These are phyloP conservation scores for Eucalyptus melliodora DNA, from an alignment of 345 rosid species.

Conservation along the genomic window DNA sequence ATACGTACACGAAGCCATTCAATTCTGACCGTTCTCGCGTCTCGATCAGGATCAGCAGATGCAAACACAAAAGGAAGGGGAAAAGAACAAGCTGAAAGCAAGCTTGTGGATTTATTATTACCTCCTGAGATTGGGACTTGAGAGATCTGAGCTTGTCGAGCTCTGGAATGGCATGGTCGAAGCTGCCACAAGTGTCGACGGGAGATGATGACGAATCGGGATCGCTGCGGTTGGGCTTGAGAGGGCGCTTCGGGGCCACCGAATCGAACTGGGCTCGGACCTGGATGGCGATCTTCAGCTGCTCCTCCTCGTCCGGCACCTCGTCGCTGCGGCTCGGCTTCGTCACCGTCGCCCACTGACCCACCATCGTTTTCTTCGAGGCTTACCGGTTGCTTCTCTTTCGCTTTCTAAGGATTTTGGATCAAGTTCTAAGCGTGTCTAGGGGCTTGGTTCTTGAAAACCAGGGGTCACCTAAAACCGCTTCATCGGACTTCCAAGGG, in stretches of 20 bases:
- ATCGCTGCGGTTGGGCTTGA: slow-evolving; percentile 68
- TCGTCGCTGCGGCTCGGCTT: slow-evolving; percentile 89
- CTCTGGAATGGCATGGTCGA: slow-evolving; percentile 28
- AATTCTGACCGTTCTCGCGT: neutral
- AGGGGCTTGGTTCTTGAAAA: neutral
- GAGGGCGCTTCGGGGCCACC: slow-evolving; percentile 52
- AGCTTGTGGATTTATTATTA: too few relatives aligned
- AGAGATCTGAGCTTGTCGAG: slow-evolving; percentile 46
- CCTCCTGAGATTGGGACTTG: too few relatives aligned
- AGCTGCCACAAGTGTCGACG: neutral
- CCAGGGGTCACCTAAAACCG: neutral
- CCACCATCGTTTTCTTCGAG: neutral
- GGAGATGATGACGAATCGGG: slow-evolving; percentile 4
- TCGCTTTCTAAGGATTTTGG: neutral
- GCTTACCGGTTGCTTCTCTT: neutral
- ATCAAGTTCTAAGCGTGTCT: neutral
- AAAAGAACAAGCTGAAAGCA: too few relatives aligned
- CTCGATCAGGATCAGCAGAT: neutral
- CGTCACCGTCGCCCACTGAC: slow-evolving; percentile 6
- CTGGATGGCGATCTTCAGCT: slow-evolving; percentile 31
- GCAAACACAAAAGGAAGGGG: neutral
- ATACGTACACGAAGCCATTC: neutral
- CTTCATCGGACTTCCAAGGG: neutral
- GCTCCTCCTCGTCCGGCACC: slow-evolving; percentile 33
- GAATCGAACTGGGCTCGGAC: slow-evolving; percentile 55